These are phyloP conservation scores for Calonectria honghensis DNA, from an alignment of 2,329 filamentous ascomycete species.

Conservation along the genomic window DNA sequence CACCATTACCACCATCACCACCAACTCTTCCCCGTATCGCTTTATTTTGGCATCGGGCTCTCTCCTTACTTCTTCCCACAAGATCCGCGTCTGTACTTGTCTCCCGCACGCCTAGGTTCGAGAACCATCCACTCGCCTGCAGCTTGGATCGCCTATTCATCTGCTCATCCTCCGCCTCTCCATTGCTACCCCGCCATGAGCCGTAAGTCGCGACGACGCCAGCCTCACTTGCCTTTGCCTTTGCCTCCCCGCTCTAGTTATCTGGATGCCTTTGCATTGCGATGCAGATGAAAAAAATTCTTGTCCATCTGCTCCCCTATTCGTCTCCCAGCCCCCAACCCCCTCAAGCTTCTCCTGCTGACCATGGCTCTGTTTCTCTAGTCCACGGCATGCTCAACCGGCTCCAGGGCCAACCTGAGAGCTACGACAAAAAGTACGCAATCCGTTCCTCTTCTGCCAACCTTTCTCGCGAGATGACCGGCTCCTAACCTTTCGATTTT, in stretches of 20 bases:
- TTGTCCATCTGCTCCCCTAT: neutral
- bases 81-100: constrained; percentile 23
- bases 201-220: constrained; percentile 56
- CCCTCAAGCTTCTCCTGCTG: constrained; percentile 43
- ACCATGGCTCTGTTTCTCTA: constrained; percentile 61
- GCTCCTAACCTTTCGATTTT: constrained; percentile 51
- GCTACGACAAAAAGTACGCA: constrained; percentile 96
- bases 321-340: neutral
- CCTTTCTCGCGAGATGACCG: constrained; percentile 42
- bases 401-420: constrained; percentile 96
- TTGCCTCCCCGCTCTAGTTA: constrained; percentile 43
- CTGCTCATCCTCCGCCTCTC: constrained; percentile 53
- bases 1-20: constrained; percentile 24
- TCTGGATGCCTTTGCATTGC: constrained; percentile 28
- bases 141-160: constrained; percentile 3
- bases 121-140: neutral
- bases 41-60: constrained; percentile 27
- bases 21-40: constrained; percentile 8
- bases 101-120: constrained; percentile 9
- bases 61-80: constrained; percentile 13
- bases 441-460: constrained; percentile 52
- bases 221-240: constrained; percentile 47
- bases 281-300: neutral
- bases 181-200: constrained; percentile 55
- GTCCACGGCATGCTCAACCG: constrained; percentile 95